Evolutionary conservation across 768 basidiomycete species (phyloP), one percentile per base, ranked within the genome.

Genomic region (Gloeophyllum trabeum): DNA sequence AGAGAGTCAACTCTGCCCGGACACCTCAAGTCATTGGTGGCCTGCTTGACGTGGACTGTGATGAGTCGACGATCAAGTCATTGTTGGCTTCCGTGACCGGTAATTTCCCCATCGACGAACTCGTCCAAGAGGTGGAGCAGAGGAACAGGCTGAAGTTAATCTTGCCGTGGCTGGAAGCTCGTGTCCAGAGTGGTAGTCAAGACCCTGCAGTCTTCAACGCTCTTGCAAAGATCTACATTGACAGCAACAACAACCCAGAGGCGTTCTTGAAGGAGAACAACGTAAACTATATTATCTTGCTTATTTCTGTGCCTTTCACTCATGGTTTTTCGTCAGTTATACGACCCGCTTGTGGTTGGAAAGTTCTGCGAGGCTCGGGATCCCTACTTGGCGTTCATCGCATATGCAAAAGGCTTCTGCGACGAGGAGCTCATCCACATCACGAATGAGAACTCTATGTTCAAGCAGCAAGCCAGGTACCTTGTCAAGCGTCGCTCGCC

Each of bases 321-420:
- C 37, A n/a, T 16, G 22, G n/a, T n/a, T n/a, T 41, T 16, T 49
- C 20, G 6, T 2, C 43, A 93, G 90, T 62, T 97, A 20, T 99
- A 98, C 61, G 96, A 99, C 53, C 96, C 96, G 2, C 70, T 96
- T 39, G 81, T 96, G 30, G 91, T 99, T 46, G 96, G 96, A 43
- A 98, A 98, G 64, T 99, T 97, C 75, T 99, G 96, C 64, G 96
- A 98, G 65, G 88, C 88, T 41, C 84, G 96, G 34, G 96, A 99
- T 58, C 96, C 96, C 1, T 97, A 96, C 66, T 71, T 99, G 45
- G 96, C 96, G 19, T 99, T 94, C 65, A 98, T 99, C 52, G 96
- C 96, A 0, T 99, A 98, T 56, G 96, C 96, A 26, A 98, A 98
- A 60, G 96, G 96, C 44, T 85, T 97, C 62, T 99, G 96, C 57